These are phyloP conservation scores for Monosporozyma servazzii DNA, from an alignment of 805 yeast genomes.

Conservation along the genomic window DNA sequence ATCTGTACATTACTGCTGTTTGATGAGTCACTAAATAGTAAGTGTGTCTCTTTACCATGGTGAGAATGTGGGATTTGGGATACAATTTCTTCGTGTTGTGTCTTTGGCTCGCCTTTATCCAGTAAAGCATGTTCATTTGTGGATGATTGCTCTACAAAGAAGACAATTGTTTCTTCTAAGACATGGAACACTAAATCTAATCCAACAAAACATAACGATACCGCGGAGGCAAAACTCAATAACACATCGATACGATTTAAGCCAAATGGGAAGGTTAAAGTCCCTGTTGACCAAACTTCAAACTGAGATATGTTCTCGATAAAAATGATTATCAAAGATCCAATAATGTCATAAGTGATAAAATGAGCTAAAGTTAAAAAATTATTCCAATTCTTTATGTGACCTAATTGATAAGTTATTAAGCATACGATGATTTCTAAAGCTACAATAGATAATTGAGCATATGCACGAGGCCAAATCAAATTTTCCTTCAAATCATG, in stretches of 20 bases:
- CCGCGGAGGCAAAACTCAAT: conserved; percentile 77
- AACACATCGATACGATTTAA: conserved; percentile 84
- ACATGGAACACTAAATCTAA: conserved; percentile 80
- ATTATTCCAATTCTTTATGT: conserved; percentile 45
- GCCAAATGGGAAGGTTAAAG: conserved; percentile 85
- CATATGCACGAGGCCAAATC: conserved; percentile 42
- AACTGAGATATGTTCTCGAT: conserved; percentile 84
- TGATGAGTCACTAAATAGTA: background rate
- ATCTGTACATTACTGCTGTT: conserved; percentile 10
- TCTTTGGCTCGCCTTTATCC: background rate
- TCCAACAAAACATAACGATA: conserved; percentile 83
- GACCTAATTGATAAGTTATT: conserved; percentile 51
- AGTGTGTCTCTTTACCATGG: conserved; percentile 10
- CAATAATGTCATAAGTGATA: conserved; percentile 76
- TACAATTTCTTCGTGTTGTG: conserved; percentile 26
- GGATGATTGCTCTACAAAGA: conserved; percentile 25
- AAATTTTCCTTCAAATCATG: conserved; percentile 56
- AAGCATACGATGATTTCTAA: conserved; percentile 49
- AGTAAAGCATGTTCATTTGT: background rate
- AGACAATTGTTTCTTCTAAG: conserved; percentile 58
- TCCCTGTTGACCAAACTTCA: conserved; percentile 80
- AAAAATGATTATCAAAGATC: conserved; percentile 55
- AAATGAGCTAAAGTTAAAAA: conserved; percentile 78
- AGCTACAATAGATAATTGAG: conserved; percentile 49
- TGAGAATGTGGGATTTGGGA: conserved; percentile 29